Percentiles rank a stretch among this genome's conserved stretches.
Evolutionary conservation across 2,329 filamentous ascomycete genomes (phyloP).

Genomic region (Laburnicola sp.): DNA sequence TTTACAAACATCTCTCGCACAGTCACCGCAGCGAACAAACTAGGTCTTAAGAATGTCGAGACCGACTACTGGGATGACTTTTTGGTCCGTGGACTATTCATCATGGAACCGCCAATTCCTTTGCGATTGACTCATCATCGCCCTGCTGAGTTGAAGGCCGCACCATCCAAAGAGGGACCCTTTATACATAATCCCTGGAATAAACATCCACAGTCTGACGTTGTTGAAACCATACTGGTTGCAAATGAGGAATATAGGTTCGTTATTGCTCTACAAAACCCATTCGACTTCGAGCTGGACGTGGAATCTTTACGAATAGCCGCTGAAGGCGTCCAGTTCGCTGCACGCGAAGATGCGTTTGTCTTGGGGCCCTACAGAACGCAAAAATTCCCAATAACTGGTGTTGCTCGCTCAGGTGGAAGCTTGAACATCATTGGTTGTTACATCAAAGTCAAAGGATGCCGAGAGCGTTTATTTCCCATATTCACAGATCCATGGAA

Average conservation of each 20-base stretch:
- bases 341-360: conserved; percentile 65
- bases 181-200: conserved; percentile 96
- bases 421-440: conserved; percentile 76
- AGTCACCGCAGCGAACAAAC: conserved; percentile 71
- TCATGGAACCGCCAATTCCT: conserved; percentile 51
- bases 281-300: conserved; percentile 89
- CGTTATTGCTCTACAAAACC: conserved; percentile 84
- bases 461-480: conserved; percentile 78
- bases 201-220: conserved; percentile 61
- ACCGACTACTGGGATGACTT: conserved; percentile 99
- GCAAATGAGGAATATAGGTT: conserved; percentile 78
- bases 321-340: conserved; percentile 72
- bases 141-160: conserved; percentile 36
- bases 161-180: conserved; percentile 62
- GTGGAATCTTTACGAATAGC: conserved; percentile 80
- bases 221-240: conserved; percentile 71
- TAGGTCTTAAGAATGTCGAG: conserved; percentile 70
- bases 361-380: conserved; percentile 80
- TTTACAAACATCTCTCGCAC: conserved; percentile 85
- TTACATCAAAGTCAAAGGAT: conserved; percentile 76
- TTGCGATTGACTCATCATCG: conserved; percentile 39
- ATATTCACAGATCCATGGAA: conserved; percentile 80
- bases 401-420: conserved; percentile 68
- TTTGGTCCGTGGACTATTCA: conserved; percentile 75
- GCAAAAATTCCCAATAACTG: conserved; percentile 73